phyloP scores from a whole-genome alignment of 768 basidiomycete genomes.

The Mycena polygramma region DNA sequence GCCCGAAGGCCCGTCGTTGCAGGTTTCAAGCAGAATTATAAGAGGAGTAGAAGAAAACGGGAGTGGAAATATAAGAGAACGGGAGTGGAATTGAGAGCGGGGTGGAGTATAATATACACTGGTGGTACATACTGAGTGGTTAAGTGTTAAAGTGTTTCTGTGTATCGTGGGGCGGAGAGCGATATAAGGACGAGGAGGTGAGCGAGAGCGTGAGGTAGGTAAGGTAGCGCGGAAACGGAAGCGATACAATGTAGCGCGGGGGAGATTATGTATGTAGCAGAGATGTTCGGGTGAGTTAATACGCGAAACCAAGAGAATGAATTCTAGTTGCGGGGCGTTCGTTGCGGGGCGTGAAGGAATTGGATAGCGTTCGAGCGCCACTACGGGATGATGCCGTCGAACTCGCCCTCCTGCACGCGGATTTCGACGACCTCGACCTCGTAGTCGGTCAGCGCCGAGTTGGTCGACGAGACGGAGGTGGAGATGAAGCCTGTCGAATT shows the following conservation, averaged over 20 bases:
- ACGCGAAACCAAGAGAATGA: no score
- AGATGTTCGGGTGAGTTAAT: no score
- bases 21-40: no score
- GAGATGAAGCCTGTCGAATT: constrained; percentile 75
- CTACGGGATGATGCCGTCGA: constrained; percentile 81
- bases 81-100: background rate
- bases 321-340: no score
- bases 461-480: constrained; percentile 76
- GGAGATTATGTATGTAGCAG: no score
- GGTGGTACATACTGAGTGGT: constrained; percentile 20
- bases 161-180: background rate
- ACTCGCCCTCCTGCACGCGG: constrained; percentile 82
- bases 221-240: no score
- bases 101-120: background rate
- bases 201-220: no score
- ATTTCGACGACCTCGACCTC: constrained; percentile 93
- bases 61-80: no score
- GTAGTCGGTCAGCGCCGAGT: constrained; percentile 77
- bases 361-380: background rate
- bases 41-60: no score
- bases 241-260: no score
- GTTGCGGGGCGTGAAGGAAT: background rate
- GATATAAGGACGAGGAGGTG: background rate
- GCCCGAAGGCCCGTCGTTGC: no score
- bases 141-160: background rate